Evolutionary conservation across 176 grass and related monocot species (phyloP).

Genomic region (Triticum timopheevii): DNA sequence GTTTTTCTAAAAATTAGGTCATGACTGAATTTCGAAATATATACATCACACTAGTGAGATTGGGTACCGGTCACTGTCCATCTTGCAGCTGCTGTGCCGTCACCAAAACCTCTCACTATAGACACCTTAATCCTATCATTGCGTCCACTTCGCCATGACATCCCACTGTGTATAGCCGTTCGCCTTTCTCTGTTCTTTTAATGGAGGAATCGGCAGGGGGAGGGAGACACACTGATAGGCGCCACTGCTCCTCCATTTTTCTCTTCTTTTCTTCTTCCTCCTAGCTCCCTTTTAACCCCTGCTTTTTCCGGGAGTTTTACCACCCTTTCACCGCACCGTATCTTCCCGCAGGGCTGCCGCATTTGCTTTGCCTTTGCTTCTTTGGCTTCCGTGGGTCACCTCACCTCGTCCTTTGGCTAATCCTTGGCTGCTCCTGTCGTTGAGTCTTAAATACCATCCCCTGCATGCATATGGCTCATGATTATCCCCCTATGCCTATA

Average conservation of each 20-base stretch:
- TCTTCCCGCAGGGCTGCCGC: constrained; percentile 42
- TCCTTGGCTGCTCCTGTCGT: constrained; percentile 13
- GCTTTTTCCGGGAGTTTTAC: background rate
- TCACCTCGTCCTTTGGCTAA: background rate
- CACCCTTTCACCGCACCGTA: constrained; percentile 5
- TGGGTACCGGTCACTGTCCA: background rate
- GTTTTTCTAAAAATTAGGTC: background rate
- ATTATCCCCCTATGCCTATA: background rate
- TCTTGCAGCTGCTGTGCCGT: background rate
- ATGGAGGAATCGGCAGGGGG: constrained; percentile 12
- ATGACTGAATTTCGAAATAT: background rate
- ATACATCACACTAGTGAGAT: background rate
- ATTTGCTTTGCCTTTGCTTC: constrained; percentile 25
- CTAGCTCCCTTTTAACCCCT: constrained; percentile 5
- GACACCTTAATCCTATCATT: background rate
- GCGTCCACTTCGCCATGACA: constrained; percentile 29
- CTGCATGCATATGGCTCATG: background rate
- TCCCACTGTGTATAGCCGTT: constrained; percentile 26
- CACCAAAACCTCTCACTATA: background rate
- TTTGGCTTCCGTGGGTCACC: constrained; percentile 23
- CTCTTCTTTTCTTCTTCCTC: constrained; percentile 8
- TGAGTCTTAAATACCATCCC: constrained; percentile 17
- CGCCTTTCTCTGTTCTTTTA: constrained; percentile 29
- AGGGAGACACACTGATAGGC: constrained; percentile 22
- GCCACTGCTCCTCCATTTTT: background rate